A percentile compares a stretch with the other conserved stretches of the same genome.
These are phyloP conservation scores for Puccinia sorghi DNA, from an alignment of 1,284 basidiomycete species.

Conservation along the genomic window DNA sequence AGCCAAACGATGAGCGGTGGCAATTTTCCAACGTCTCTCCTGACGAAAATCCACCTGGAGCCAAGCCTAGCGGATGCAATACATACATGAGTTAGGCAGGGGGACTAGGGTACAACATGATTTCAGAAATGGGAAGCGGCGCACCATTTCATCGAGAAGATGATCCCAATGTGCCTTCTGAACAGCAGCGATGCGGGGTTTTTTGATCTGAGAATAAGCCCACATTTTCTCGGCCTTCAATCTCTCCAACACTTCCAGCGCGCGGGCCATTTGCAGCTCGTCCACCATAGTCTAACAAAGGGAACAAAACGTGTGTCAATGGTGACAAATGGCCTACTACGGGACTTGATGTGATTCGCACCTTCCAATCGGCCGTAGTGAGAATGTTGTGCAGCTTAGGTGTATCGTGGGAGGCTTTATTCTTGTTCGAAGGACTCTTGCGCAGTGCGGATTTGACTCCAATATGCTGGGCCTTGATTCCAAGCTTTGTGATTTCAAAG, in stretches of 20 bases:
- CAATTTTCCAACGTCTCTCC: slow-evolving; percentile 86
- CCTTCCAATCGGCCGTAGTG: slow-evolving; percentile 54
- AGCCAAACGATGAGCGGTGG: slow-evolving; percentile 28
- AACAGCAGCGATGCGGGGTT: slow-evolving; percentile 77
- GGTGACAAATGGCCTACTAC: slow-evolving; percentile 17
- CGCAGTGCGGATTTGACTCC: slow-evolving; percentile 34
- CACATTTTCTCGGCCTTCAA: slow-evolving; percentile 80
- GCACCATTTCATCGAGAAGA: slow-evolving; percentile 91
- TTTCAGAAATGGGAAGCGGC: slow-evolving; percentile 54
- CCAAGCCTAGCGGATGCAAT: slow-evolving; percentile 72
- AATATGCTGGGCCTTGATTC: slow-evolving; percentile 40
- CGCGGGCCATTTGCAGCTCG: slow-evolving; percentile 62
- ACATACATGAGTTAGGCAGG: neutral
- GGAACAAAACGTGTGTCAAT: slow-evolving; percentile 2
- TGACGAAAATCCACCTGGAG: slow-evolving; percentile 92
- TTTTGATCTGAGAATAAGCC: slow-evolving; percentile 94
- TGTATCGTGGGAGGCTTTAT: slow-evolving; percentile 2
- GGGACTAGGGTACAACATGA: neutral
- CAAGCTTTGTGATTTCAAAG: slow-evolving; percentile 37
- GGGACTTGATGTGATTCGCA: slow-evolving; percentile 39
- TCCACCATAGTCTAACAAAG: slow-evolving; percentile 51
- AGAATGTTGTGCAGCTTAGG: slow-evolving; percentile 52
- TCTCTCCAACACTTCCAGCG: slow-evolving; percentile 80
- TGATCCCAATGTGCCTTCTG: slow-evolving; percentile 93
- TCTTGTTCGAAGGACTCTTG: neutral